Conservation (phyloP, 495 filamentous ascomycete genomes). For the Lophiostoma macrostomum region DNA sequence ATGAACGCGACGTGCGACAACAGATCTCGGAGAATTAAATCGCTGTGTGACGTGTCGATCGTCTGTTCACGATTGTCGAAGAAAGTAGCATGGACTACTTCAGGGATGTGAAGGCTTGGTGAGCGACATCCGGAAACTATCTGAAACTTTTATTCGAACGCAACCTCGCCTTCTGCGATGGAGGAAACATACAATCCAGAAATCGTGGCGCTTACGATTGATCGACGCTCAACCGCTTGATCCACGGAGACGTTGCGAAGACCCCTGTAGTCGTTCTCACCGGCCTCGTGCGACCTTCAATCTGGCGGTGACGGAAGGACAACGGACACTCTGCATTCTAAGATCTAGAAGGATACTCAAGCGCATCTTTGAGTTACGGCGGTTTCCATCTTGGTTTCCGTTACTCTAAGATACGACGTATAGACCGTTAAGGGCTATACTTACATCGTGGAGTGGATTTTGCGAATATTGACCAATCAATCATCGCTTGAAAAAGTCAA, state of each 20-base stretch:
- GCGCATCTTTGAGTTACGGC: too few species aligned
- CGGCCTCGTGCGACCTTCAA: conserved; percentile 19
- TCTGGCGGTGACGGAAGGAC: conserved; percentile 18
- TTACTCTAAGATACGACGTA: too few species aligned
- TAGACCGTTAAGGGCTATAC: too few species aligned
- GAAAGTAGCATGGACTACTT: neutral
- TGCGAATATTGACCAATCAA: too few species aligned
- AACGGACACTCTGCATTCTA: conserved; percentile 8
- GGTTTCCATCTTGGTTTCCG: too few species aligned
- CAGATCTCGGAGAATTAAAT: conserved; percentile 3
- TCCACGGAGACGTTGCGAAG: neutral
- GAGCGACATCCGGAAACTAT: neutral
- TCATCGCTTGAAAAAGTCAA: too few species aligned
- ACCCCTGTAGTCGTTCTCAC: conserved; percentile 6
- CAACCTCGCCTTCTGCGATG: neutral
- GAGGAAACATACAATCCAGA: neutral
- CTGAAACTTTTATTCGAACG: neutral
- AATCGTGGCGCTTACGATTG: neutral
- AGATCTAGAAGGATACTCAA: too few species aligned
- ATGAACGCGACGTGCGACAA: neutral
- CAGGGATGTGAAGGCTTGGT: neutral
- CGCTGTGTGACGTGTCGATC: neutral
- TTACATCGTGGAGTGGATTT: too few species aligned
- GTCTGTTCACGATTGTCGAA: neutral
- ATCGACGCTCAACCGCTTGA: neutral